These are phyloP conservation scores for Lachancea sp. DNA, from an alignment of 805 yeast genomes.

Conservation along the genomic window DNA sequence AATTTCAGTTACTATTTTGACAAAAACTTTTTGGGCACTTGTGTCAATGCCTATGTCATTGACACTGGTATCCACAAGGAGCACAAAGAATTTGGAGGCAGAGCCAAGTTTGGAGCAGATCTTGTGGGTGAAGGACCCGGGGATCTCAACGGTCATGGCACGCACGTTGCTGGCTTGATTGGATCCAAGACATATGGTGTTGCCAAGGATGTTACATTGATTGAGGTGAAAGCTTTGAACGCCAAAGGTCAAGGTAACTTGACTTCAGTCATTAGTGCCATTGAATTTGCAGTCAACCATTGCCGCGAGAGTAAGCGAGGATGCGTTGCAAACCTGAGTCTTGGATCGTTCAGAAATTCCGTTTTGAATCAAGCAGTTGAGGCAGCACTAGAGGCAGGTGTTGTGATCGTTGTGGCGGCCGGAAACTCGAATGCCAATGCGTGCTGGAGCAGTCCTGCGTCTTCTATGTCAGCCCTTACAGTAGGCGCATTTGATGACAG, in stretches of 20 bases:
- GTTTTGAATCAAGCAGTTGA: slow-evolving; percentile 69
- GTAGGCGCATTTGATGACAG: slow-evolving; percentile 86
- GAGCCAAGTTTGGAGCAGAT: slow-evolving; percentile 55
- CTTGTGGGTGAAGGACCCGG: slow-evolving; percentile 56
- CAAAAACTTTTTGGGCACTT: slow-evolving; percentile 42
- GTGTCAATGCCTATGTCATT: slow-evolving; percentile 66
- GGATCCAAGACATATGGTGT: slow-evolving; percentile 80
- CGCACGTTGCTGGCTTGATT: slow-evolving; percentile 86
- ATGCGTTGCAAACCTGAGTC: slow-evolving; percentile 72
- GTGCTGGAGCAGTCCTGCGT: slow-evolving; percentile 81
- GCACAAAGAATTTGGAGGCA: slow-evolving; percentile 57
- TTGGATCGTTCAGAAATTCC: slow-evolving; percentile 65
- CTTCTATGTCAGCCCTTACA: slow-evolving; percentile 62
- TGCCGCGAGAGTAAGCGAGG: slow-evolving; percentile 32
- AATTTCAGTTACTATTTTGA: slow-evolving; percentile 44
- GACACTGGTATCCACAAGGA: slow-evolving; percentile 73
- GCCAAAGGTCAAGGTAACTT: slow-evolving; percentile 63
- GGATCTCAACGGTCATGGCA: slow-evolving; percentile 81
- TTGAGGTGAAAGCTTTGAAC: slow-evolving; percentile 73
- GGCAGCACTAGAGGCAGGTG: slow-evolving; percentile 67
- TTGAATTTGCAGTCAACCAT: slow-evolving; percentile 64
- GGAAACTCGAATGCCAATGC: slow-evolving; percentile 79
- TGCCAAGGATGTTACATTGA: slow-evolving; percentile 57
- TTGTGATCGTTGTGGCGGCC: slow-evolving; percentile 74
- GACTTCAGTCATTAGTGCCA: slow-evolving; percentile 56